These are phyloP conservation scores for Eustoma russellianum DNA, from an alignment of 257 asterid species.

Conservation along the genomic window DNA sequence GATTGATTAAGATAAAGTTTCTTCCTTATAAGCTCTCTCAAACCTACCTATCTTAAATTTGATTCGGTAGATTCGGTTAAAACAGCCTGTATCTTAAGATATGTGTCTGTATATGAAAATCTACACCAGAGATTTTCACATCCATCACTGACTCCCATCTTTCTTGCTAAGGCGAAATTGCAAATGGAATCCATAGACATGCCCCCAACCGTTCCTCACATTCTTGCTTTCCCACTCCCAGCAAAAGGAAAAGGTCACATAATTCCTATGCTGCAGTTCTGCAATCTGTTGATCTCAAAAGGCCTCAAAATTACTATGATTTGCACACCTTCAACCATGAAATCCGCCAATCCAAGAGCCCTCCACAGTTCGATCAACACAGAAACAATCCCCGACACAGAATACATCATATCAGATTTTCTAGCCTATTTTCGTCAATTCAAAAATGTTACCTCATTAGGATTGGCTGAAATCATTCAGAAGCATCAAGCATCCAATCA, in stretches of 20 bases:
- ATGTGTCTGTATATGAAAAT: too few species aligned
- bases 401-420: background rate
- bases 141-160: too few species aligned
- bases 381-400: constrained; percentile 20
- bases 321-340: constrained; percentile 5
- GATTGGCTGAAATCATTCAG: constrained; percentile 13
- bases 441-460: background rate
- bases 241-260: constrained; percentile 34
- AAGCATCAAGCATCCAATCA: background rate
- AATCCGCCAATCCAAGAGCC: background rate
- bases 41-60: too few species aligned
- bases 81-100: too few species aligned
- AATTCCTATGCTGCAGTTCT: constrained; percentile 27
- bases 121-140: too few species aligned
- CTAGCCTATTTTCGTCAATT: constrained; percentile 11
- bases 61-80: too few species aligned
- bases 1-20: too few species aligned
- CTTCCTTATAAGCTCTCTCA: too few species aligned
- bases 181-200: background rate
- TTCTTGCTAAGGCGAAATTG: background rate
- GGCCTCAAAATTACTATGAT: constrained; percentile 20
- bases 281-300: constrained; percentile 21
- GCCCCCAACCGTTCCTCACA: constrained; percentile 13
- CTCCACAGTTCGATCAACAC: constrained; percentile 4
- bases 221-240: constrained; percentile 30